Conservation (phyloP, 2,329 filamentous ascomycete genomes). For the Dactylellina leptospora region DNA sequence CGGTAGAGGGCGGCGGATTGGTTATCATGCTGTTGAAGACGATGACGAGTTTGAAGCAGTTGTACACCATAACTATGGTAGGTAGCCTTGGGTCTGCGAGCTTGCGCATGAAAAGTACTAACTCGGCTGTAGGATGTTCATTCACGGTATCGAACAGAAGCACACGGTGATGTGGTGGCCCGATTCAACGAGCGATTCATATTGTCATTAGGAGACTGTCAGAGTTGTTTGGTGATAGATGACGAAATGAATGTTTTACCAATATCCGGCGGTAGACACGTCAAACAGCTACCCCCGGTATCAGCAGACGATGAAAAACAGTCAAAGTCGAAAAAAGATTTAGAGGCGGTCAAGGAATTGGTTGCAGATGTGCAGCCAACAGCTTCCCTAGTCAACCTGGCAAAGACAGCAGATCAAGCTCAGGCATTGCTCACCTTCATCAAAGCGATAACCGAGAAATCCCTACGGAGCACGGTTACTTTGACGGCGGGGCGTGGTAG, state of each 20-base stretch:
- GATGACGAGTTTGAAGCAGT: conserved; percentile 95
- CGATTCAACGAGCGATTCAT: conserved; percentile 98
- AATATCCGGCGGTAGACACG: conserved; percentile 92
- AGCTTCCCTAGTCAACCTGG: conserved; percentile 81
- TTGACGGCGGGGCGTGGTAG: conserved; percentile 92
- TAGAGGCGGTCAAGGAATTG: conserved; percentile 86
- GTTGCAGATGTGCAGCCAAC: conserved; percentile 86
- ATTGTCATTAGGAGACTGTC: conserved; percentile 91
- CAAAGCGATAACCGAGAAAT: conserved; percentile 96
- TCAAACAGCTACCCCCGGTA: conserved; percentile 80
- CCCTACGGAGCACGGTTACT: conserved; percentile 88
- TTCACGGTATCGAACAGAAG: conserved; percentile 93
- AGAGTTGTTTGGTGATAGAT: conserved; percentile 92
- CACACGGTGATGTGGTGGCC: conserved; percentile 91
- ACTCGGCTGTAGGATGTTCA: conserved; percentile 74
- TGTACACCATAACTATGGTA: conserved; percentile 91
- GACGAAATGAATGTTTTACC: conserved; percentile 97
- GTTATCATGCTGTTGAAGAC: conserved; percentile 91
- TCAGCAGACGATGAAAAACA: conserved; percentile 74
- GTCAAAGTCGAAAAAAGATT: conserved; percentile 75
- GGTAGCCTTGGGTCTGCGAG: background rate
- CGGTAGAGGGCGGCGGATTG: conserved; percentile 92
- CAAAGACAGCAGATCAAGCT: conserved; percentile 92
- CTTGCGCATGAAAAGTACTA: conserved; percentile 2
- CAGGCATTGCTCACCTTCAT: conserved; percentile 97